Evolutionary conservation across 2,329 filamentous ascomycete genomes (phyloP), one percentile per base, ranked within the genome.

Genomic region (Nothophaeocryptopus gaeumannii): DNA sequence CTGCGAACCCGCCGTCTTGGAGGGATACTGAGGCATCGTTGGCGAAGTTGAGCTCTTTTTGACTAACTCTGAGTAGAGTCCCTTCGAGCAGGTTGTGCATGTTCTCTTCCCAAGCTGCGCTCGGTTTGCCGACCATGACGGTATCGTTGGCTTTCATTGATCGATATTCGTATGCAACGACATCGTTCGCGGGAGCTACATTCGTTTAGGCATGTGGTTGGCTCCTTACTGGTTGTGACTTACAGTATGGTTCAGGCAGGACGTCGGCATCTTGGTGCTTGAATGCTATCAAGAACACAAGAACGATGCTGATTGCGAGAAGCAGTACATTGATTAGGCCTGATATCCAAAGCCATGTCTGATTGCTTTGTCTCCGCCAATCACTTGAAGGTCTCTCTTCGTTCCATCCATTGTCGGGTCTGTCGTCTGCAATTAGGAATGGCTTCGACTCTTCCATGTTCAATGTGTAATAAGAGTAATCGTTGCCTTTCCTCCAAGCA

Each of bases 221-320:
- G 11, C 8, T 11, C 5, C 7, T 26, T 14, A 8, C 7, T 39
- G 14, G n/a, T 10, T 2, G 15, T 14, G 9, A 11, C 41, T 40
- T 48, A 50, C 51, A 53, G 35, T 53, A 53, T 53, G 51, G 36
- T 35, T 50, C 46, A 30, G 46, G n/a, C 5, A 53, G 38, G 8
- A 39, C 37, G 14, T 14, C 7, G 8, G 5, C 31, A 12, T 51
- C 32, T 31, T 51, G 38, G 3, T 26, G 20, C 39, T 43, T 47
- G 20, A 39, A 47, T 5, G 49, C 44, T 20, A 51, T 10, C 43
- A 51, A 26, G 35, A 47, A 51, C 3, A 51, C 44, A 8, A 51
- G 44, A 14, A 47, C 42, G 12, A 51, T 33, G 14, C 37, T 47
- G 9, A 34, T 15, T 40, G 16, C 30, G 43, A 51, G 35, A 12